phyloP scores from a whole-genome alignment of 306 rosid genomes.

The Senna tora region DNA sequence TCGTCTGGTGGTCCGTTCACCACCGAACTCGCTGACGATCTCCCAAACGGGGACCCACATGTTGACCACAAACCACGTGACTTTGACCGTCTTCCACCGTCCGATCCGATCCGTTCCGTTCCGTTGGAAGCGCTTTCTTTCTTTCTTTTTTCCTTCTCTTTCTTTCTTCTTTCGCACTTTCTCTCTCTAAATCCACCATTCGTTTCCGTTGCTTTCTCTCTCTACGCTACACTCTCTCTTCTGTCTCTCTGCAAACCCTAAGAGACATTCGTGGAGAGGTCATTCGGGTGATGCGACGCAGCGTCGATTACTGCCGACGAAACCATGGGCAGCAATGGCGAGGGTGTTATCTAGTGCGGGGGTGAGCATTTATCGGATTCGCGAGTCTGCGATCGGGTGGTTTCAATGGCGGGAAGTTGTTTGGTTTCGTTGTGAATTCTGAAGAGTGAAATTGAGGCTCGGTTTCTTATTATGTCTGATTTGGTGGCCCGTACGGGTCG shows the following conservation, averaged over 20 bases:
- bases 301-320: conserved; percentile 11
- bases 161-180: conserved; percentile 18
- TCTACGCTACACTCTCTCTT: neutral
- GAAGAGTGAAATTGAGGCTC: neutral
- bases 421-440: conserved; percentile 15
- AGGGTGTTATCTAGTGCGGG: conserved; percentile 38
- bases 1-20: neutral
- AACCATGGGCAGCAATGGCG: conserved; percentile 33
- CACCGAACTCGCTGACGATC: neutral
- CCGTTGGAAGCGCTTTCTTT: conserved; percentile 50
- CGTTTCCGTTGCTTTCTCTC: conserved; percentile 10
- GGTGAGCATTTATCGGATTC: conserved; percentile 34
- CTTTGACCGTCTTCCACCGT: conserved; percentile 49
- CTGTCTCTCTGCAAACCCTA: conserved; percentile 42
- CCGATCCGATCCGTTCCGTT: conserved; percentile 51
- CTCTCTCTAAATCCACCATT: neutral
- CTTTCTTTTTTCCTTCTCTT: conserved; percentile 18
- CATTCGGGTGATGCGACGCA: conserved; percentile 35
- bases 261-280: neutral
- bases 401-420: conserved; percentile 28
- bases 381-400: conserved; percentile 17
- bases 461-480: conserved; percentile 59
- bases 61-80: conserved; percentile 49
- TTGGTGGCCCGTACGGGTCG: conserved; percentile 95
- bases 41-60: conserved; percentile 31